phyloP scores from a whole-genome alignment of 371 early-diverging fungal genomes.

The Batkoa obscura region DNA sequence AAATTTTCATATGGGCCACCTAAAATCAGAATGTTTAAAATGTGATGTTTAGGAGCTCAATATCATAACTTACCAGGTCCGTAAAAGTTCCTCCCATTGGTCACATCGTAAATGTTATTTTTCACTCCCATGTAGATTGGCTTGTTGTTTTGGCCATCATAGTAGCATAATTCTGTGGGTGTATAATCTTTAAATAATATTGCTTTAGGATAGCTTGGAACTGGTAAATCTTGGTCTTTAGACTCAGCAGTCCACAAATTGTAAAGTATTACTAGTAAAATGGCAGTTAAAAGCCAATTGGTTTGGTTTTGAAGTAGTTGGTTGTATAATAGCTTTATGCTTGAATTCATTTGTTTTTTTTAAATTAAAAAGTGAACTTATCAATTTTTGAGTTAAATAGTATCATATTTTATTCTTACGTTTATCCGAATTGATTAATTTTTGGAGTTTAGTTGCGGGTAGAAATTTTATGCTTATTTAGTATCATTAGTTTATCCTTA shows the following conservation, averaged over 20 bases:
- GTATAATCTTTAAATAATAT: constrained; percentile 44
- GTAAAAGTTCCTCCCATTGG: constrained; percentile 65
- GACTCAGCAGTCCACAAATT: not conserved
- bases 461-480: too few species aligned
- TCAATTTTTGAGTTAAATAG: too few species aligned
- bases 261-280: not conserved
- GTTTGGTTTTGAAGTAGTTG: not conserved
- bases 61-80: constrained; percentile 48
- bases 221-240: not conserved
- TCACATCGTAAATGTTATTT: constrained; percentile 78
- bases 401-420: too few species aligned
- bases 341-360: too few species aligned
- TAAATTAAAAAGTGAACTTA: too few species aligned
- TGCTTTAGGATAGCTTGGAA: constrained; percentile 17
- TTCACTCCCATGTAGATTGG: constrained; percentile 60
- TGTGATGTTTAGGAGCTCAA: not conserved
- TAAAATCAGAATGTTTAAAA: constrained; percentile 11
- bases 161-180: constrained; percentile 39
- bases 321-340: not conserved
- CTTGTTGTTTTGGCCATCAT: constrained; percentile 21
- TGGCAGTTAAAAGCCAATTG: not conserved
- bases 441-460: too few species aligned
- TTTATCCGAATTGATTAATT: too few species aligned
- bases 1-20: constrained; percentile 81
- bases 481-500: too few species aligned